Evolutionary conservation across 805 yeast genomes (phyloP), one percentile per base, ranked within the genome.

Genomic region (Metschnikowia anglica): DNA sequence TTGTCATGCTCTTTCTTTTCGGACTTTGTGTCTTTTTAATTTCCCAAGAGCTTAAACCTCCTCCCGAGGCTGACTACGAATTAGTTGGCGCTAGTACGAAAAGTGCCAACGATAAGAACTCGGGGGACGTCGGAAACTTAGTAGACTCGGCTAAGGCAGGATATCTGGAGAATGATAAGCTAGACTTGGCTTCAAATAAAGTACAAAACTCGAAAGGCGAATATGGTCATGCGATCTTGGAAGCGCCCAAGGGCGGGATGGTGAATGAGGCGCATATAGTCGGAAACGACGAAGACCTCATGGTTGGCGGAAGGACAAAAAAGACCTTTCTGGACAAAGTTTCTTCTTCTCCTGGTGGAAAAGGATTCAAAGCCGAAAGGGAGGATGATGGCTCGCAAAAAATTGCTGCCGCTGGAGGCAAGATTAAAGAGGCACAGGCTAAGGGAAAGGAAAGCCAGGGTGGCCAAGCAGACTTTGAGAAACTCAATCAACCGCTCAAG

Each of bases 191-290:
- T 2, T 62, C 55, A 19, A 69, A 69, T 50, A 50, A 63, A 52
- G 73, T 69, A 5, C 58, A 60, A 34, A 68, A 65, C 31, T 60
- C 70, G 6, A 62, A 66, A 44, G 74, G 72, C 4, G 67, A 68
- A 34, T 60, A 59, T 33, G 73, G 73, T 4, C 43, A 55, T 27
- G 74, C 72, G 2, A 65, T 70, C 3, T 55, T 53, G 13, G 74
- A 70, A 41, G 76, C 76, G 3, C 76, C 76, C 10, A 68, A 66
- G 51, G 76, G 76, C 11, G 76, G 76, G 2, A 58, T 69, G 43
- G 76, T 74, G 29, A 70, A 70, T 52, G 76, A 70, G 50, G 74
- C 67, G 1, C 68, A 69, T 15, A 44, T 68, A 1, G 76, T 70
- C 1, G 74, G 74, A 6, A 65, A 58, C 37, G 70, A 68, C 47